phyloP scores from a whole-genome alignment of 2,329 filamentous ascomycete species.

The Paecilomyces fulvus region DNA sequence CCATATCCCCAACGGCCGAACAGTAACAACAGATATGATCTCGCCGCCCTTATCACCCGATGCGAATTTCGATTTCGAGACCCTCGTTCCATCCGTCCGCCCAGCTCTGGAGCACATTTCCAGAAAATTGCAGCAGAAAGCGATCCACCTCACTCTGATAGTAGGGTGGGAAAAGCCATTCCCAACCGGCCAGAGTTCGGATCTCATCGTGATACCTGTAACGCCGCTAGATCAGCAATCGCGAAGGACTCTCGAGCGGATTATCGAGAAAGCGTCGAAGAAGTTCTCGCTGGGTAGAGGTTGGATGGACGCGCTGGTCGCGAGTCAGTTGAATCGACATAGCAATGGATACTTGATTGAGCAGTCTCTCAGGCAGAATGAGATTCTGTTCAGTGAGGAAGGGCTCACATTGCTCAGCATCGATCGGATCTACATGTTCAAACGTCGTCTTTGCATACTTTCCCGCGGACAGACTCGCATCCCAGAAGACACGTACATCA shows the following conservation, averaged over 20 bases:
- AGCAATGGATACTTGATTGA: constrained; percentile 33
- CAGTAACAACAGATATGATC: constrained; percentile 33
- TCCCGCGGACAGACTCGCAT: constrained; percentile 19
- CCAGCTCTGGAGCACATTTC: constrained; percentile 36
- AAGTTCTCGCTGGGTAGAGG: constrained; percentile 30
- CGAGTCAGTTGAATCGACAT: constrained; percentile 25
- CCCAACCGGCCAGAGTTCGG: constrained; percentile 29
- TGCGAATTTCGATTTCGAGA: constrained; percentile 30
- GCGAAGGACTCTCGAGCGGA: constrained; percentile 23
- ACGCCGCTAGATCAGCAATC: constrained; percentile 21
- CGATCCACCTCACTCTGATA: constrained; percentile 33
- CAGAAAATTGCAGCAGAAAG: constrained; percentile 29
- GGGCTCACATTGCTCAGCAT: constrained; percentile 36
- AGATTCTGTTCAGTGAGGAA: constrained; percentile 37
- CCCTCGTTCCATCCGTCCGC: constrained; percentile 26
- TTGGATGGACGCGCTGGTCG: constrained; percentile 31
- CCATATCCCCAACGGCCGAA: constrained; percentile 25
- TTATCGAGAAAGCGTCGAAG: constrained; percentile 26
- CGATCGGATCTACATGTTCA: constrained; percentile 39
- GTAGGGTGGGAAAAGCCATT: constrained; percentile 32
- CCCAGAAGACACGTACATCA: constrained; percentile 26
- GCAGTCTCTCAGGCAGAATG: constrained; percentile 37
- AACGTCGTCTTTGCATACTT: constrained; percentile 33
- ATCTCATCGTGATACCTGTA: constrained; percentile 31
- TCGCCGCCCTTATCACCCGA: constrained; percentile 31